Conservation (phyloP, 1,139 yeast species). For the Lodderomyces orthopsilosis region DNA sequence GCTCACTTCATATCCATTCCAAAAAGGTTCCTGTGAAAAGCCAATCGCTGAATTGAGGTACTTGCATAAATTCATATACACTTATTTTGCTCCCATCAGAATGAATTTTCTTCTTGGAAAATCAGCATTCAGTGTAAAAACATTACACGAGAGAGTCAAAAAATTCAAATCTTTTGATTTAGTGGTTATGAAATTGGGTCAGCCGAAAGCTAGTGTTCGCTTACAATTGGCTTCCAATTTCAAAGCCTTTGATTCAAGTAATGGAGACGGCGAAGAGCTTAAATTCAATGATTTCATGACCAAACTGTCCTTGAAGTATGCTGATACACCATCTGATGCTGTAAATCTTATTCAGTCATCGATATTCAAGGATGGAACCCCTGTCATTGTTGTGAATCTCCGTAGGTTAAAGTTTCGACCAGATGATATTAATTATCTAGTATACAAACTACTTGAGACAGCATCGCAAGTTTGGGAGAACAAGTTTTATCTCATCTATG, state of each 20-base stretch:
- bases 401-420: constrained; percentile 39
- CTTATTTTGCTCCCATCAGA: constrained; percentile 57
- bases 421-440: constrained; percentile 53
- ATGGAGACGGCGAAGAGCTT: constrained; percentile 29
- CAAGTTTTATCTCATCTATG: constrained; percentile 61
- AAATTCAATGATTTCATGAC: constrained; percentile 73
- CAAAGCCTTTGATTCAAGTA: constrained; percentile 39
- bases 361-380: constrained; percentile 70
- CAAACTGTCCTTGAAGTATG: constrained; percentile 56
- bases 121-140: constrained; percentile 19
- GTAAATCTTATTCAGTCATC: constrained; percentile 57
- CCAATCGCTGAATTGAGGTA: constrained; percentile 52
- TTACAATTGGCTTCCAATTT: constrained; percentile 55
- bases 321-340: constrained; percentile 41
- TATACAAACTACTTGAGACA: constrained; percentile 64
- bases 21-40: constrained; percentile 16
- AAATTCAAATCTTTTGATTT: constrained; percentile 28
- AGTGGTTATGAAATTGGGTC: constrained; percentile 32
- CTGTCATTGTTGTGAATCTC: constrained; percentile 59
- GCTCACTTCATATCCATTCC: constrained; percentile 29
- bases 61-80: constrained; percentile 65
- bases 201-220: constrained; percentile 43
- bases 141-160: constrained; percentile 26
- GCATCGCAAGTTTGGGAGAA: constrained; percentile 74
- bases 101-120: constrained; percentile 29